phyloP scores from a whole-genome alignment of 1,284 basidiomycete genomes.

The Rhizopogon parksii region DNA sequence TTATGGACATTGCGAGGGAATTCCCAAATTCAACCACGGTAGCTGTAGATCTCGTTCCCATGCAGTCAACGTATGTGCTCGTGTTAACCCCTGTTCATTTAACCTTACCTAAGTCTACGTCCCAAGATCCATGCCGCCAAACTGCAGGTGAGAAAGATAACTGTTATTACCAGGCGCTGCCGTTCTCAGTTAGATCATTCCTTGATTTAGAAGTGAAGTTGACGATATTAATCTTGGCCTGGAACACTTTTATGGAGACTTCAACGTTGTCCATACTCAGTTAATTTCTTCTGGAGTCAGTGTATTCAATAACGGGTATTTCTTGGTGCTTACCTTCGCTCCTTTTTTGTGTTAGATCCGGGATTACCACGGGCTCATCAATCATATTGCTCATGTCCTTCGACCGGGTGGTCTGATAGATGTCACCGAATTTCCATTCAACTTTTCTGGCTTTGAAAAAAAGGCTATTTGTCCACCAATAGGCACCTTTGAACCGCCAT shows the following conservation, averaged over 20 bases:
- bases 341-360: slow-evolving; percentile 43
- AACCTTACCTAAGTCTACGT: slow-evolving; percentile 11
- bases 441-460: slow-evolving; percentile 46
- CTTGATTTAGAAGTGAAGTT: slow-evolving; percentile 56
- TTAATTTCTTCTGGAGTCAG: slow-evolving; percentile 65
- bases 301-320: slow-evolving; percentile 13
- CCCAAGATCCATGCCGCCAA: slow-evolving; percentile 54
- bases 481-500: slow-evolving; percentile 39
- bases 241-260: slow-evolving; percentile 70
- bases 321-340: slow-evolving; percentile 2
- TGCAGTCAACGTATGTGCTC: slow-evolving; percentile 54
- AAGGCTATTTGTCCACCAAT: slow-evolving; percentile 37
- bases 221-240: slow-evolving; percentile 78
- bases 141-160: slow-evolving; percentile 48
- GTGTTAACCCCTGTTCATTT: slow-evolving; percentile 10
- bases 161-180: background rate
- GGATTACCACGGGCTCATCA: slow-evolving; percentile 57
- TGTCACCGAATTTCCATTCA: slow-evolving; percentile 63
- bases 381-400: slow-evolving; percentile 60
- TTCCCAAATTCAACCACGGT: slow-evolving; percentile 63
- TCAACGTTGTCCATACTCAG: slow-evolving; percentile 67
- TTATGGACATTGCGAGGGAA: slow-evolving; percentile 63
- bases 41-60: slow-evolving; percentile 71
- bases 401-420: slow-evolving; percentile 64
- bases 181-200: slow-evolving; percentile 4